Base-by-base conservation (phyloP, 2,329 filamentous ascomycete genomes). In the Microsporum ferrugineum region DNA sequence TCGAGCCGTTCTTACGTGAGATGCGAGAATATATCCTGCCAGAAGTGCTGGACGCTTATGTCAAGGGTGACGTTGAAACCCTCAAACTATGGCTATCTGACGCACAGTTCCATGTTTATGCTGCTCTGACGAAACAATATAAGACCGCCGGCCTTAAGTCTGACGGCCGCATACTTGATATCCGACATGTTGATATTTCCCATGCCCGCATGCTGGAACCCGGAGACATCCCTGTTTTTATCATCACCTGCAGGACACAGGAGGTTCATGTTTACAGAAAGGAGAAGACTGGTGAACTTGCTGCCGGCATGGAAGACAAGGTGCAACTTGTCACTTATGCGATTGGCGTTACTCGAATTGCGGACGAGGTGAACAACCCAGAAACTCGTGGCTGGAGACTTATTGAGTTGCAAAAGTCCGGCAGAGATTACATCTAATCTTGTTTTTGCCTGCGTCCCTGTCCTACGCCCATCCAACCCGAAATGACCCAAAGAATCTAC, bases 351-450 rank as follows among this genome's bases (percentile, higher is more conserved):
- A 99, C 94, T 2, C 82, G 94, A 66, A 85, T 95, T 63, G 87
- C 94, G 1, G 94, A 99, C 72, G 94, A 99, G 68, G 92, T 97
- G 67, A 92, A 87, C 79, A 97, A 99, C 75, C 89, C 91, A 1
- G 94, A 99, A 78, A 99, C 94, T 8, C 84, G 91, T 71, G 94
- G 94, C 36, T 99, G 94, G 94, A 87, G 92, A 70, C 79, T 99
- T 74, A 97, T 99, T 71, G 94, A 99, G 79, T 85, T 99, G 80
- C 94, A 99, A 76, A 99, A 99, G 86, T 95, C 90, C 74, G 92
- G 89, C 61, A 85, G 94, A 70, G 94, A 99, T 77, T 97, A 88
- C 69, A 85, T 87, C 66, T 88, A 79, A 84, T 39, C 41, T 27
- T 31, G 12, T 36, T 27, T 12, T 23, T 47, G 4, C 4, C 23